Evolutionary conservation across 1,139 yeast genomes (phyloP), one percentile per base, ranked within the genome.

Genomic region (Suzukiozyma palmioleophila): DNA sequence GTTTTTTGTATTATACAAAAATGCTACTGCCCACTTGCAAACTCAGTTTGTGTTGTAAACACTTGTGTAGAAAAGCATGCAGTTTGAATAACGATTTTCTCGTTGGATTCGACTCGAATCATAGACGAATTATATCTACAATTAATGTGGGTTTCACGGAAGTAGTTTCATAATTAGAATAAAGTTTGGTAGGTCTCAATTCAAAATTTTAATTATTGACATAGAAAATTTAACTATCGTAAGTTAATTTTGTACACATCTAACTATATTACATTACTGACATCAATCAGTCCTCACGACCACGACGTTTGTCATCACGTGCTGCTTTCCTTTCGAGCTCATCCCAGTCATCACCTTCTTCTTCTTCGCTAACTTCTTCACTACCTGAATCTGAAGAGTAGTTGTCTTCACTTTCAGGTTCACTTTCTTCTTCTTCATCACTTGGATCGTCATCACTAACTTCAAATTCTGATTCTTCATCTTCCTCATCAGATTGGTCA

Each of bases 281-380:
- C 15, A 8, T 28, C 28, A 26, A 5, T 28, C 31, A 33, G 25
- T 33, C 36, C 14, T 63, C 68, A 38, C 66, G 51, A 31, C 56
- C 64, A 34, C 61, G 50, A 36, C 53, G 47, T 46, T 56, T 63
- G 45, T 71, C 77, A 41, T 70, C 77, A 31, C 60, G 56, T n/a
- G 75, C 87, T 29, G 86, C 86, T 56, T 79, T 81, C 54, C 67
- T 76, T 52, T 81, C 89, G 67, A 81, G 64, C 51, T 80, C 86
- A 53, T 81, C 88, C 84, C 87, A 81, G 48, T 81, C 87, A 39
- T 82, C 88, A 38, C 83, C 86, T 38, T 77, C 82, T 38, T 73
- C 76, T 39, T 69, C 72, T 35, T 57, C 70, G 25, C 37, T 75
- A 36, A 69, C 81, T 39, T 75, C 71, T 3, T 56, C 69, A 30